Conservation (phyloP, 176 grass and related monocot genomes). For the Oryza rufipogon region DNA sequence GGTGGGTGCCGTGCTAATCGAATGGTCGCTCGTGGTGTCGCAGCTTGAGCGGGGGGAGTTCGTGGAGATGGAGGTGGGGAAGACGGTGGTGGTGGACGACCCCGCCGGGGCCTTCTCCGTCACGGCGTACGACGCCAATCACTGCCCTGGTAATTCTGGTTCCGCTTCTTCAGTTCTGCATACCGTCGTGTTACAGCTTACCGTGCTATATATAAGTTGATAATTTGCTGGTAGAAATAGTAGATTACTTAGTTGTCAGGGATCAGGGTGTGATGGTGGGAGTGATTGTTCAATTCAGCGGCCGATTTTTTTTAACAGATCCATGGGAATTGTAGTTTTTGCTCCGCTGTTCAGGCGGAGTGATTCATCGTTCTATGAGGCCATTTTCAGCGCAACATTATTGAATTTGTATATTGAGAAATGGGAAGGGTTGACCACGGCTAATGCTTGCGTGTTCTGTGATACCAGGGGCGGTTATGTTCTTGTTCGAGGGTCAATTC, state of each 20-base stretch:
- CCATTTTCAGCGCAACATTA: neutral
- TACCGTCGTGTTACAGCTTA: neutral
- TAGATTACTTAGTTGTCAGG: neutral
- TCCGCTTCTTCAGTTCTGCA: neutral
- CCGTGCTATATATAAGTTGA: neutral
- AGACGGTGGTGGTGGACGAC: conserved; percentile 59
- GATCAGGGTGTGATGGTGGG: too few species aligned
- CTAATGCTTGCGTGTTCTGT: conserved; percentile 6
- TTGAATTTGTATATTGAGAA: neutral
- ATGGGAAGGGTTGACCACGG: neutral
- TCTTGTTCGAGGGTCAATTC: conserved; percentile 88
- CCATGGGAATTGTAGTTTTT: neutral
- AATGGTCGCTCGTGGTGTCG: neutral
- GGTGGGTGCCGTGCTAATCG: neutral
- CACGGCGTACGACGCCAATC: conserved; percentile 77
- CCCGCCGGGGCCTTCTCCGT: conserved; percentile 61
- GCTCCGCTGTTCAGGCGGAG: neutral
- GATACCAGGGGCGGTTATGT: conserved; percentile 78
- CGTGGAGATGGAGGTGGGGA: conserved; percentile 74
- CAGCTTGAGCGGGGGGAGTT: conserved; percentile 55
- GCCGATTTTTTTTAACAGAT: neutral
- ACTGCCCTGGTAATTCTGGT: conserved; percentile 69
- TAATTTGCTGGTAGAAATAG: neutral
- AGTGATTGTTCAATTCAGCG: neutral
- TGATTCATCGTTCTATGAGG: neutral